These are phyloP conservation scores for Nepenthes alata DNA, from an alignment of 179 eudicot species.

Conservation along the genomic window DNA sequence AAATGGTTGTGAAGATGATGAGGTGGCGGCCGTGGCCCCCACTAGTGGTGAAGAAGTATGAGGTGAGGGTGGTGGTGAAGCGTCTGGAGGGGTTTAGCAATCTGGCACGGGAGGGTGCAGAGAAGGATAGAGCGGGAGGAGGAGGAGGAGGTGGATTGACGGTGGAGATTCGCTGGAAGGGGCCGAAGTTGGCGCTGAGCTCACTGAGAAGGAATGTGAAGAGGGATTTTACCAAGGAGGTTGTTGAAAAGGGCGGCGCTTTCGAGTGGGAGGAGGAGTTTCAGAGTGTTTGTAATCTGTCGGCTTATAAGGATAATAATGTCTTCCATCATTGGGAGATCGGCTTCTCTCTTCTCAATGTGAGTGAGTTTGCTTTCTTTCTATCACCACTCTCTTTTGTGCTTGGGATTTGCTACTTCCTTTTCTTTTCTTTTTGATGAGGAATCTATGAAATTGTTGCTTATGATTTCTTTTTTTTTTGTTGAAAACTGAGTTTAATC, in stretches of 20 bases:
- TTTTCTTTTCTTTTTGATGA: neutral
- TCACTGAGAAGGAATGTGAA: constrained; percentile 13
- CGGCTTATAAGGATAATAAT: constrained; percentile 43
- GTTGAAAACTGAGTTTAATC: neutral
- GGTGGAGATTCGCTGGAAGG: constrained; percentile 83
- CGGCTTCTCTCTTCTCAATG: constrained; percentile 47
- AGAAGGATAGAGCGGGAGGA: neutral
- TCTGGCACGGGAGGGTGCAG: constrained; percentile 28
- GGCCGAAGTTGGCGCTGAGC: constrained; percentile 38
- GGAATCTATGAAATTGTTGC: neutral
- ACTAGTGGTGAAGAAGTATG: constrained; percentile 45
- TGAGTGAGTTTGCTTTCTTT: constrained; percentile 16
- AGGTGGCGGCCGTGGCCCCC: constrained; percentile 91
- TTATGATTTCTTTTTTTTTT: neutral
- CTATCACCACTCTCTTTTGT: neutral
- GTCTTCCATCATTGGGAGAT: constrained; percentile 81
- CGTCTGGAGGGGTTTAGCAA: constrained; percentile 29
- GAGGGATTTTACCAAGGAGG: constrained; percentile 11
- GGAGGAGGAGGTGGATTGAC: constrained; percentile 18
- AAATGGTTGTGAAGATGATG: constrained; percentile 84
- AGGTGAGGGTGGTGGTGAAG: constrained; percentile 41
- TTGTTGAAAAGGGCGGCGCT: constrained; percentile 41
- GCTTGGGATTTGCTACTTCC: neutral
- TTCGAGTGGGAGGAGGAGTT: constrained; percentile 62
- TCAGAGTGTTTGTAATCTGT: constrained; percentile 37